Percentiles rank a stretch among this genome's conserved stretches.
Conservation (phyloP, 768 basidiomycete genomes). For the Tulasnella sp. region DNA sequence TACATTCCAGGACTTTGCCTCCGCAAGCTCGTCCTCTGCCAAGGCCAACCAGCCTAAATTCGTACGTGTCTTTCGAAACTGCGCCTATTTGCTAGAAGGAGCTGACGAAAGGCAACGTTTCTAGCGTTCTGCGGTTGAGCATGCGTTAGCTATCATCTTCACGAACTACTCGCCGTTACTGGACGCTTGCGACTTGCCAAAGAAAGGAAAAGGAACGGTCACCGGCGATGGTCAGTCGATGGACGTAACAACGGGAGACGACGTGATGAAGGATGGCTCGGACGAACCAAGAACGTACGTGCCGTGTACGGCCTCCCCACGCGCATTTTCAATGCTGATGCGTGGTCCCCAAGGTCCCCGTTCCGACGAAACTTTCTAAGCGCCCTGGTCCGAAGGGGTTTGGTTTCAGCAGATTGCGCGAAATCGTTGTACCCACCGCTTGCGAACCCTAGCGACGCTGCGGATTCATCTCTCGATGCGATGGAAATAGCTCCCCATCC, state of each 20-base stretch:
- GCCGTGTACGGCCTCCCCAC: neutral
- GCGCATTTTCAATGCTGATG: neutral
- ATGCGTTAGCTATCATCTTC: slow-evolving; percentile 10
- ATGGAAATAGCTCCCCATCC: neutral
- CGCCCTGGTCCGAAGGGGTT: neutral
- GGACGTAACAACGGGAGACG: neutral
- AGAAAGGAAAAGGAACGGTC: neutral
- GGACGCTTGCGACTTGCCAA: slow-evolving; percentile 10
- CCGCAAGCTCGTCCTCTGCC: slow-evolving; percentile 17
- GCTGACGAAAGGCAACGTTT: neutral
- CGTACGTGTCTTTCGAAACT: neutral
- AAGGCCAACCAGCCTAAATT: slow-evolving; percentile 18
- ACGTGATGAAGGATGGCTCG: slow-evolving; percentile 13
- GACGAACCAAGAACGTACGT: neutral
- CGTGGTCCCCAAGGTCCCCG: neutral
- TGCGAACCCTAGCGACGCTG: neutral
- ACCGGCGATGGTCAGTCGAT: neutral
- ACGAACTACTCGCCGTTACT: neutral
- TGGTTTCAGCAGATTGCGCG: neutral
- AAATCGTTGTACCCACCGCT: slow-evolving; percentile 4
- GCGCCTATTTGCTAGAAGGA: no score
- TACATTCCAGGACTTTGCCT: slow-evolving; percentile 15
- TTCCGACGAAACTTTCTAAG: slow-evolving; percentile 19
- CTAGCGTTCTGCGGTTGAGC: slow-evolving; percentile 11
- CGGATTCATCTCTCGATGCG: neutral